phyloP scores from a whole-genome alignment of 1,284 basidiomycete species.

The Trametes sp. region DNA sequence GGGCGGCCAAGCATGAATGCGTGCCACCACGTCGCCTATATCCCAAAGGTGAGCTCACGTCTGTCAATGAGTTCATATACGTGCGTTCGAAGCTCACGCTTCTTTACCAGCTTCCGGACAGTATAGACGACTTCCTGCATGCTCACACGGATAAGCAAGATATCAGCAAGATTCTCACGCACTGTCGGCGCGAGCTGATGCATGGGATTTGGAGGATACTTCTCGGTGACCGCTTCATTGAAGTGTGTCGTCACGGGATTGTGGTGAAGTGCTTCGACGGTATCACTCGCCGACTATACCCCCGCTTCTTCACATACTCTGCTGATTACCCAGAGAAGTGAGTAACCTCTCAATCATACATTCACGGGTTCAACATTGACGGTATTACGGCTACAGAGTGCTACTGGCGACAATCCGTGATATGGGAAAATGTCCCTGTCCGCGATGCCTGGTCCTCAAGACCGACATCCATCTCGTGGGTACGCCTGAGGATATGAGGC shows the following conservation, averaged over 20 bases:
- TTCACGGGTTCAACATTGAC: background rate
- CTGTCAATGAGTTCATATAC: background rate
- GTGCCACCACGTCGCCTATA: slow-evolving; percentile 45
- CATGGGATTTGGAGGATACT: slow-evolving; percentile 33
- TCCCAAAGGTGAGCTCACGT: slow-evolving; percentile 37
- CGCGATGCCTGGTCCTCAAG: slow-evolving; percentile 38
- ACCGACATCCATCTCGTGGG: slow-evolving; percentile 23
- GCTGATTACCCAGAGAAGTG: slow-evolving; percentile 44
- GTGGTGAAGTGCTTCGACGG: slow-evolving; percentile 36
- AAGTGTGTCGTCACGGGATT: slow-evolving; percentile 38
- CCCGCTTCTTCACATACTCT: slow-evolving; percentile 39
- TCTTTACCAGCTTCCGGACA: slow-evolving; percentile 37
- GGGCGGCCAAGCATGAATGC: slow-evolving; percentile 31
- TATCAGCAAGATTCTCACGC: slow-evolving; percentile 25
- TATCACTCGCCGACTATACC: slow-evolving; percentile 32
- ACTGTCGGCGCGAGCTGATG: slow-evolving; percentile 34
- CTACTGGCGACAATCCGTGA: slow-evolving; percentile 23
- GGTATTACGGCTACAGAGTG: slow-evolving; percentile 20
- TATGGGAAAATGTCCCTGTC: slow-evolving; percentile 38
- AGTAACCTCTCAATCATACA: slow-evolving; percentile 8
- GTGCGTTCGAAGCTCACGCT: no score
- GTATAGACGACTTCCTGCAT: slow-evolving; percentile 36
- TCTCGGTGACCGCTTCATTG: slow-evolving; percentile 32
- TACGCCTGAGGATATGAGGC: background rate
- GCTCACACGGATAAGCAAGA: slow-evolving; percentile 23